These are phyloP conservation scores for Musa balbisiana DNA, from an alignment of 202 grass and related monocot genomes.

Conservation along the genomic window DNA sequence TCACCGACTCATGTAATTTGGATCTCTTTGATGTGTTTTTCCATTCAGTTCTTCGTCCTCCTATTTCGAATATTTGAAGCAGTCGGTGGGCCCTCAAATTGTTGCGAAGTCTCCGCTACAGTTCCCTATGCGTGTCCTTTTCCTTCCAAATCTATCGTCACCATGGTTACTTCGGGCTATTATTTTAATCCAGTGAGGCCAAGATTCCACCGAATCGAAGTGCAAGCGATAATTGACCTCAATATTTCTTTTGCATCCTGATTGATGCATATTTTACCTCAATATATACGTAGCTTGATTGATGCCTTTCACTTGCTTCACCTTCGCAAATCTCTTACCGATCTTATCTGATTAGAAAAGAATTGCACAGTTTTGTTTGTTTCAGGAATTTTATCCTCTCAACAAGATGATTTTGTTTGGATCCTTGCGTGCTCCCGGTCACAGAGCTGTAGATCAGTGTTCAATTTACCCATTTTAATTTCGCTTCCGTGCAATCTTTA, in stretches of 20 bases:
- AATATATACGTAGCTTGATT: neutral
- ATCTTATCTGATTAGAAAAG: neutral
- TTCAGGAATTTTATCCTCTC: neutral
- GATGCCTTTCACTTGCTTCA: neutral
- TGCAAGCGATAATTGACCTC: neutral
- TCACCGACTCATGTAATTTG: neutral
- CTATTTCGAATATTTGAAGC: neutral
- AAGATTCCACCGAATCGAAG: neutral
- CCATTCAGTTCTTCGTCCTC: neutral
- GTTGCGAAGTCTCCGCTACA: too few relatives aligned
- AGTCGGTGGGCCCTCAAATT: neutral
- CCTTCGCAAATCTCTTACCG: neutral
- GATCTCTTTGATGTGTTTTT: neutral
- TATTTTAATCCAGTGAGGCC: neutral
- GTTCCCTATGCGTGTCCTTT: too few relatives aligned
- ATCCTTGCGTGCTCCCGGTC: neutral
- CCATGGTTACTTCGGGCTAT: neutral
- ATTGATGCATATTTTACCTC: too few relatives aligned
- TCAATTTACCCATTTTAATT: neutral
- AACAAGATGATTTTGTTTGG: neutral
- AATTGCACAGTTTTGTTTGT: neutral
- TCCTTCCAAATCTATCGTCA: too few relatives aligned
- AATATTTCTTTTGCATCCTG: neutral
- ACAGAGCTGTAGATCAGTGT: neutral
- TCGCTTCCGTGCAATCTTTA: neutral